Base-by-base conservation (phyloP, 2,329 filamentous ascomycete genomes). In the Hyphodiscus sp. region DNA sequence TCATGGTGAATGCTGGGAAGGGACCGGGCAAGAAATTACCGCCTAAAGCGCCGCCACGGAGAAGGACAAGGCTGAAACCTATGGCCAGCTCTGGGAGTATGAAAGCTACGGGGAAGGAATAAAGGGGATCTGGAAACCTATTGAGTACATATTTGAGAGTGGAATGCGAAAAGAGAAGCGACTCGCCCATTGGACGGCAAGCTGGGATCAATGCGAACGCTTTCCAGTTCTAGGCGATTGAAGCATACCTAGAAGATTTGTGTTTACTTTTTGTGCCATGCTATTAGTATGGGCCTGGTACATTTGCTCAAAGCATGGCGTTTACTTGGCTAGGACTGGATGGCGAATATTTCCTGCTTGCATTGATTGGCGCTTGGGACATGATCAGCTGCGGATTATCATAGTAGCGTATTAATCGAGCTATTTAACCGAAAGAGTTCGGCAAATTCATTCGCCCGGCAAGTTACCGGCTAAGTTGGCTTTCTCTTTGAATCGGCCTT, bases 11-110 rank as follows among this genome's bases (percentile, higher is more conserved):
- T 49, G 56, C 57, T 46, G n/a, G 30, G 16, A 51, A 50, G 19
- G 33, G 41, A 26, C 18, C 16, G 9, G 54, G 33, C 10, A 69
- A 66, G 54, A 68, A 68, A 49, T 43, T 68, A 20, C 67, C 67
- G 8, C 66, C 67, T 1, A 67, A 68, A 49, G 53, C 66, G 15
- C 67, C 67, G 18, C 67, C 67, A 16, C 60, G 66, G 45, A 60
- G 67, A 41, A 58, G 66, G 44, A 68, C 67, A 15, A 64, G 53
- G 45, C 53, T 68, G 44, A 69, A 67, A 54, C 42, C 49, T n/a
- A 59, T 62, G 45, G 49, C 59, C 13, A 57, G 58, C 11, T 53
- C 54, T 6, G 52, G 41, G n/a, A 50, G 51, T 49, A 20, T 54
- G 3, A 54, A 51, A 44, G 49, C 49, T 26, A 41, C 38, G 46